Evolutionary conservation across 2,329 filamentous ascomycete species (phyloP).

Genomic region (Cercospora sp.): DNA sequence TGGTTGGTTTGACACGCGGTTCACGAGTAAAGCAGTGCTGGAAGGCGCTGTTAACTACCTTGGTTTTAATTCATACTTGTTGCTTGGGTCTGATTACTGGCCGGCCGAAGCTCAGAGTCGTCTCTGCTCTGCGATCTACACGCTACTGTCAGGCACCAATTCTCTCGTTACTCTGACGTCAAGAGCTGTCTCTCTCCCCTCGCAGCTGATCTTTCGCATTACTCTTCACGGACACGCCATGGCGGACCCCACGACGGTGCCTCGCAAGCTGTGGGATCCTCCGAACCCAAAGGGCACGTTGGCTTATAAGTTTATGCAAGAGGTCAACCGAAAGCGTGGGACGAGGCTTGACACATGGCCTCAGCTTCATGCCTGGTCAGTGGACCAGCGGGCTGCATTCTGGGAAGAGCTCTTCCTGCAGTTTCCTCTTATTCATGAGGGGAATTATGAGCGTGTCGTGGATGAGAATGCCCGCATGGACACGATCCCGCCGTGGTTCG

Average conservation of each 20-base stretch:
- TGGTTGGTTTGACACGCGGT: background rate
- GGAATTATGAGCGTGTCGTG: conserved; percentile 55
- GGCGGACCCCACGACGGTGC: conserved; percentile 27
- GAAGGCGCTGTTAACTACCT: background rate
- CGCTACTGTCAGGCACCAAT: conserved; percentile 14
- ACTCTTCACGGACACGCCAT: conserved; percentile 7
- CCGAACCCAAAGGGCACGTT: conserved; percentile 48
- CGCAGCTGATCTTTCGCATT: background rate
- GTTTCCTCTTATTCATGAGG: conserved; percentile 63
- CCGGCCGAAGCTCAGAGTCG: background rate
- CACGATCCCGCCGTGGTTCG: conserved; percentile 72
- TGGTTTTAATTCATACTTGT: background rate
- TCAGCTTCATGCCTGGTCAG: conserved; percentile 70
- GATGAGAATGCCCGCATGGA: conserved; percentile 71
- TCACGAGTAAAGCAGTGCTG: background rate
- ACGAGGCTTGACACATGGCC: conserved; percentile 65
- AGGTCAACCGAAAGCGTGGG: conserved; percentile 59
- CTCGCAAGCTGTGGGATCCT: conserved; percentile 51
- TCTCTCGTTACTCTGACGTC: conserved; percentile 5
- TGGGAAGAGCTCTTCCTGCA: conserved; percentile 64
- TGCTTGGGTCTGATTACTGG: background rate
- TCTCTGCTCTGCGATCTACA: background rate
- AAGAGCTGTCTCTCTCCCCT: background rate
- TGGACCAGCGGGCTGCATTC: conserved; percentile 62
- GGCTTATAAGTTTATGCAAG: conserved; percentile 68